Evolutionary conservation across 1,284 basidiomycete genomes (phyloP), one percentile per base, ranked within the genome.

Genomic region (Sanghuangporus weigelae): DNA sequence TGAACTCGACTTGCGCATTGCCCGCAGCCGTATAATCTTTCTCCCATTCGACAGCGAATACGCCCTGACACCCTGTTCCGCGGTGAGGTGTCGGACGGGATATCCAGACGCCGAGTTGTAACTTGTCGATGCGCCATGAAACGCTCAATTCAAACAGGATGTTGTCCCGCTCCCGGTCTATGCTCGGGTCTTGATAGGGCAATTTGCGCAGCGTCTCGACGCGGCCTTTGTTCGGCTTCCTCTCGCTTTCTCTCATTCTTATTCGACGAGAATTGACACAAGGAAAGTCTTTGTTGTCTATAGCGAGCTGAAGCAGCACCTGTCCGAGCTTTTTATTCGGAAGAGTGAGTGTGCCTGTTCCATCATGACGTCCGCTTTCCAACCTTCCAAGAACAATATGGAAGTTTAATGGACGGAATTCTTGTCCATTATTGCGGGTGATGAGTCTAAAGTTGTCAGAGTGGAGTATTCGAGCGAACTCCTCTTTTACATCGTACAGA

Each of bases 31-130:
- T 68, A 67, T 80, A 78, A 65, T 82, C 72, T 54, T 74, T 69
- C 57, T 81, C 76, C 81, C 82, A 90, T 74, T 91, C 89, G 7
- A 83, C 76, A 0, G 87, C 89, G 70, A 87, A 91, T 6, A 79
- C 76, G n/a, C 44, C 12, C 6, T 16, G 2, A 19, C 10, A n/a
- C 80, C 21, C 79, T 75, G 48, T 67, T 12, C 57, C 26, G 39
- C 38, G 62, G 40, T 48, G 54, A 51, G 57, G 50, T 10, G n/a
- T 26, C 26, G 57, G 23, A 16, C 26, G 59, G 14, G 58, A 11
- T 50, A 23, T 83, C 69, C 81, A 79, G 35, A 79, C 67, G 38
- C 89, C 88, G 68, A 90, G 83, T 68, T 90, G 87, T 38, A 90
- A 74, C 26, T 76, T 76, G 62, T 83, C 78, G 7, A 90, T 76